Base-by-base conservation (phyloP, 129 eudicot genomes). In the Saussurea involucrata region DNA sequence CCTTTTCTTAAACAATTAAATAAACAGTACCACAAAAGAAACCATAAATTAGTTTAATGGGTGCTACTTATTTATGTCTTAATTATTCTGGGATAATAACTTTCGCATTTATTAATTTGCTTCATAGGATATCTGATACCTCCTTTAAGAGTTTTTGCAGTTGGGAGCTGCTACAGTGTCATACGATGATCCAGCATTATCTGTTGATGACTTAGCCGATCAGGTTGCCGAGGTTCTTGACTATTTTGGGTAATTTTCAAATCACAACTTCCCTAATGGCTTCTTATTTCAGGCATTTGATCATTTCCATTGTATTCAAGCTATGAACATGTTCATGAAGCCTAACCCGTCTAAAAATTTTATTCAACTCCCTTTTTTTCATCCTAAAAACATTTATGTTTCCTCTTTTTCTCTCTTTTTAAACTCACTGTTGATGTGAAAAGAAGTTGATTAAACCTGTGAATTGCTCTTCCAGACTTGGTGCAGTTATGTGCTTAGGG, bases 401-500 rank as follows among this genome's bases (percentile, higher is more conserved):
- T n/a, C 61, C 61, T 53, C 61, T 1, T 4, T 18, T 71, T 25
- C 18, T 18, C 18, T 63, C 27, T 66, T 32, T 55, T 17, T 57
- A 18, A 40, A 7, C 25, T 66, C 34, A 6, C 12, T 65, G 8
- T 13, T 57, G n/a, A 57, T 46, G 10, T 53, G 20, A 36, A 65
- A 27, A 57, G 20, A 80, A 73, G 63, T 61, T 70, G 22, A 55
- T 24, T 68, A 12, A 24, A 71, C 53, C 4, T n/a, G 67, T 66
- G 78, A 64, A 77, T 72, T 58, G 32, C 25, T 71, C 67, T 33
- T 83, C 3, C 88, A 93, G 98, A 21, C 88, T 93, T 74, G 86
- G 92, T 76, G 79, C 89, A 22, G 98, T 93, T 68, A 90, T 93
- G 97, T 93, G 97, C 71, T 83, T 93, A 85, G 98, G 98, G 21